Percentiles rank a stretch among this genome's conserved stretches.
Evolutionary conservation across 225 moss, liverwort and hornwort genomes (phyloP).

Genomic region (Polytrichum formosum): DNA sequence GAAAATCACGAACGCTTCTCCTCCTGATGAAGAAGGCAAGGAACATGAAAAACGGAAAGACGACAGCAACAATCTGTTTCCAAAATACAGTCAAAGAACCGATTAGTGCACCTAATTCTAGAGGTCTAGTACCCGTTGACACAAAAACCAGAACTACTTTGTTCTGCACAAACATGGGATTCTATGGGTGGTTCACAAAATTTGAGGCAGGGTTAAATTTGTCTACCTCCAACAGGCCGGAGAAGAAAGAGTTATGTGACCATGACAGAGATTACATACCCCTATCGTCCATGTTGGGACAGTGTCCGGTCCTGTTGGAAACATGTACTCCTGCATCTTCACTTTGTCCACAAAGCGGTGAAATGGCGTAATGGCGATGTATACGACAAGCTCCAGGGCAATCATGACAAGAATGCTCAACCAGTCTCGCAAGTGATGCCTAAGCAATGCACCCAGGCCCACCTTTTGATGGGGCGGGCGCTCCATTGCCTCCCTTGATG

Average conservation of each 20-base stretch:
- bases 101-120: too few relatives aligned
- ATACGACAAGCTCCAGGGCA: conserved; percentile 50
- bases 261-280: conserved; percentile 23
- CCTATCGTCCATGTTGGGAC: conserved; percentile 76
- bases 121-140: too few relatives aligned
- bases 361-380: conserved; percentile 52
- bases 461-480: conserved; percentile 14
- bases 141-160: too few relatives aligned
- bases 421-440: conserved; percentile 77
- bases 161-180: too few relatives aligned
- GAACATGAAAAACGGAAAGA: conserved; percentile 53
- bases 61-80: conserved; percentile 59
- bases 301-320: conserved; percentile 46
- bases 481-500: conserved; percentile 9
- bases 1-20: conserved; percentile 62
- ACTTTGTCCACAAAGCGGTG: conserved; percentile 46
- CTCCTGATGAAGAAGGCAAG: conserved; percentile 20
- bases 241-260: too few relatives aligned
- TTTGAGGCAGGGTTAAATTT: too few relatives aligned
- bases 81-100: not conserved
- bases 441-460: conserved; percentile 22
- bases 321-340: conserved; percentile 26
- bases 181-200: too few relatives aligned
- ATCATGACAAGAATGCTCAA: conserved; percentile 41
- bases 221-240: too few relatives aligned